Percentiles rank a stretch among this genome's conserved stretches.
These are phyloP conservation scores for Cryptosporidium felis DNA, from an alignment of 169 alveolate species.

Conservation along the genomic window DNA sequence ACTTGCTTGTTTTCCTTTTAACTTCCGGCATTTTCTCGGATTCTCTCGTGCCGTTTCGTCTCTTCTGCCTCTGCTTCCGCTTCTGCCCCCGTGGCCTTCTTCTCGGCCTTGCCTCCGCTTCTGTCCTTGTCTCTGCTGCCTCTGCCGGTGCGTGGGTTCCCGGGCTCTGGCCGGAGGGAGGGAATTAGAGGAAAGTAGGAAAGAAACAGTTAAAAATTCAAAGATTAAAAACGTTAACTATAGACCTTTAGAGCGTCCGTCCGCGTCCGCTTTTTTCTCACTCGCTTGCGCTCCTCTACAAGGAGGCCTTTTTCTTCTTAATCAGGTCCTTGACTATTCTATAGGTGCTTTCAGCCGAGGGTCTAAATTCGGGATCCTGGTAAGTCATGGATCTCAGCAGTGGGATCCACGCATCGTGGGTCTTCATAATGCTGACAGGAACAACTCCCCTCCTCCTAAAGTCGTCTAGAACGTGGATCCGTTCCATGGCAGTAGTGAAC, in stretches of 20 bases:
- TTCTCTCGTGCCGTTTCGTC: no score
- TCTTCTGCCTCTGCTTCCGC: not conserved
- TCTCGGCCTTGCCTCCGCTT: no score
- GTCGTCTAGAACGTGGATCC: slow-evolving; percentile 82
- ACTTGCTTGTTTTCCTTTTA: slow-evolving; percentile 12
- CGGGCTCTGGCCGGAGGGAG: no score
- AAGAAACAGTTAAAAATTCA: slow-evolving; percentile 78
- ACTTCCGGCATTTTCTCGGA: no score
- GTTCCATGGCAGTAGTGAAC: slow-evolving; percentile 87
- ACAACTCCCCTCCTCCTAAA: slow-evolving; percentile 81
- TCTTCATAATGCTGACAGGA: slow-evolving; percentile 80
- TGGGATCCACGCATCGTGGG: slow-evolving; percentile 82
- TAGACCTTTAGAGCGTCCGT: slow-evolving; percentile 73
- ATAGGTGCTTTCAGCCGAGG: slow-evolving; percentile 81
- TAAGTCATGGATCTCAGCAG: slow-evolving; percentile 84
- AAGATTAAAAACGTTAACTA: slow-evolving; percentile 78
- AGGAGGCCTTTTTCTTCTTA: slow-evolving; percentile 11
- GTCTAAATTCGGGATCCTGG: slow-evolving; percentile 84
- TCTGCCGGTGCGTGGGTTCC: no score
- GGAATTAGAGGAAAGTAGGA: no score
- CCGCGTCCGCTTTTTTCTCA: not conserved
- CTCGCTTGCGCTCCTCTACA: not conserved
- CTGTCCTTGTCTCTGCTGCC: no score
- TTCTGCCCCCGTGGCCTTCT: not conserved
- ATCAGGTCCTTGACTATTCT: slow-evolving; percentile 58